A percentile compares a stretch with the other conserved stretches of the same genome.
These are phyloP conservation scores for Verbascum thapsus DNA, from an alignment of 257 asterid species.

Conservation along the genomic window DNA sequence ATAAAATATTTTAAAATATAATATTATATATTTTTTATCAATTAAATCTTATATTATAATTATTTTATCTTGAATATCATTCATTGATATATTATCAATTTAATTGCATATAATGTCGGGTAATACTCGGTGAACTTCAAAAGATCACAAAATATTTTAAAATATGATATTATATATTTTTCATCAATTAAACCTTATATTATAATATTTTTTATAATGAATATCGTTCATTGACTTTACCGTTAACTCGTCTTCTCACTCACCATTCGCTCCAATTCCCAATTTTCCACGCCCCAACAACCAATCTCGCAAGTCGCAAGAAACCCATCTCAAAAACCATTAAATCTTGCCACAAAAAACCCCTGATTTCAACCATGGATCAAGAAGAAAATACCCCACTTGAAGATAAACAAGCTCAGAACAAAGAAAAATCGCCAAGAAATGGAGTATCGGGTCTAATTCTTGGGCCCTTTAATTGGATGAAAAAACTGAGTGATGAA, in stretches of 20 bases:
- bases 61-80: too few relatives aligned
- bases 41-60: too few relatives aligned
- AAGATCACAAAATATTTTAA: too few relatives aligned
- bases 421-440: conserved; percentile 24
- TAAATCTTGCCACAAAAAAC: conserved; percentile 5
- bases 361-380: conserved; percentile 31
- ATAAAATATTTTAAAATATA: too few relatives aligned
- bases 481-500: conserved; percentile 60
- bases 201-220: too few relatives aligned
- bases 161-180: too few relatives aligned
- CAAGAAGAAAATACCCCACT: conserved; percentile 43
- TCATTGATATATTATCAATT: too few relatives aligned
- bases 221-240: not conserved
- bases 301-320: conserved; percentile 1
- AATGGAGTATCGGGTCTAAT: conserved; percentile 32
- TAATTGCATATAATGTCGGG: too few relatives aligned
- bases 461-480: conserved; percentile 50
- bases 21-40: too few relatives aligned
- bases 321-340: conserved; percentile 28
- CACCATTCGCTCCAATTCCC: conserved; percentile 1
- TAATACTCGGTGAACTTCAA: too few relatives aligned
- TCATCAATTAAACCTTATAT: too few relatives aligned
- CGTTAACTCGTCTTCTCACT: not conserved
- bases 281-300: conserved; percentile 21
- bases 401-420: conserved; percentile 31